Percentiles rank a stretch among this genome's conserved stretches.
phyloP scores from a whole-genome alignment of 2,329 filamentous ascomycete species.

The Akanthomyces dipterigenus region DNA sequence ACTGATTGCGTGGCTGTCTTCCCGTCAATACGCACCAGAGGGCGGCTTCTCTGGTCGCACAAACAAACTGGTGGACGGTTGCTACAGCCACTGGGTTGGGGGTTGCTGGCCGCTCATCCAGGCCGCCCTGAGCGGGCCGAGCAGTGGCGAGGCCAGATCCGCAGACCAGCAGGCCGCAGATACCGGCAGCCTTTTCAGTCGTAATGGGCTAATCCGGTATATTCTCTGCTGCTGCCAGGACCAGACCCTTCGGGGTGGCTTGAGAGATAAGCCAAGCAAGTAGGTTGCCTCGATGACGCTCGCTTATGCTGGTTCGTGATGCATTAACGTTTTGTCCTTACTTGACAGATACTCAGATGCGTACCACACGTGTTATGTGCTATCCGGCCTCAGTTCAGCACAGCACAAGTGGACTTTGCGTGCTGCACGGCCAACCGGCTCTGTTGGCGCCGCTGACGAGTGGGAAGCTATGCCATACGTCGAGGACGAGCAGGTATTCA shows the following conservation, averaged over 20 bases:
- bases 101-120: slow-evolving; percentile 90
- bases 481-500: slow-evolving; percentile 57
- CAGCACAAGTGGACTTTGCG: slow-evolving; percentile 59
- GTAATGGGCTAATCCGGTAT: slow-evolving; percentile 80
- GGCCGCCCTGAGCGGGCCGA: slow-evolving; percentile 59
- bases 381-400: slow-evolving; percentile 75
- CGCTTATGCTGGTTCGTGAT: slow-evolving; percentile 10
- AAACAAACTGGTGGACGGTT: slow-evolving; percentile 96
- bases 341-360: slow-evolving; percentile 63
- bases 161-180: slow-evolving; percentile 25
- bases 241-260: slow-evolving; percentile 60
- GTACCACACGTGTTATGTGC: slow-evolving; percentile 89
- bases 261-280: slow-evolving; percentile 92
- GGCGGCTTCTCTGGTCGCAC: slow-evolving; percentile 90
- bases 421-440: slow-evolving; percentile 25
- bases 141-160: slow-evolving; percentile 22
- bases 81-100: slow-evolving; percentile 97
- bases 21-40: slow-evolving; percentile 83
- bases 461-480: slow-evolving; percentile 45
- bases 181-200: slow-evolving; percentile 60
- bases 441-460: slow-evolving; percentile 30
- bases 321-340: slow-evolving; percentile 1
- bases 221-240: slow-evolving; percentile 86
- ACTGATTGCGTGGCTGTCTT: slow-evolving; percentile 81
- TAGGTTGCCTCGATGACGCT: slow-evolving; percentile 38